phyloP scores from a whole-genome alignment of 192 early-diverging fungal species.

The Endogone sp. region DNA sequence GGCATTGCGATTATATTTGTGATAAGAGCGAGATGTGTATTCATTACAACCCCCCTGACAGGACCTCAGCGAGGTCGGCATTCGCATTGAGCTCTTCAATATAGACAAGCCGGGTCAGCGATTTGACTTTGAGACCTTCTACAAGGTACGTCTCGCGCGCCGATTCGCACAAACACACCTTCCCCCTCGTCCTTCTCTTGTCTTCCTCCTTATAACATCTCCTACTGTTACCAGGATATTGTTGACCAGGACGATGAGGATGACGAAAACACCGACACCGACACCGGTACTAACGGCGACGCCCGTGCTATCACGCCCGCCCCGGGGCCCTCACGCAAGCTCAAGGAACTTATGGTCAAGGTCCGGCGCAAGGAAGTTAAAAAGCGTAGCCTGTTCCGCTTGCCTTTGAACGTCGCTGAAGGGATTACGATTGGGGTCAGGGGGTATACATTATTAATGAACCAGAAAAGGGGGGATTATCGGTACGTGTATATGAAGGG shows the following conservation, averaged over 20 bases:
- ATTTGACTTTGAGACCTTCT: conserved; percentile 60
- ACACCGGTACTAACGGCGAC: neutral
- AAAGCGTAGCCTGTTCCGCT: conserved; percentile 52
- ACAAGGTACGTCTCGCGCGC: conserved; percentile 36
- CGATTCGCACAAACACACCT: neutral
- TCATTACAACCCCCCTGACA: conserved; percentile 19
- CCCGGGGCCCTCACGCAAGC: conserved; percentile 26
- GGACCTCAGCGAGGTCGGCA: conserved; percentile 56
- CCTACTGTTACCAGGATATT: conserved; percentile 26
- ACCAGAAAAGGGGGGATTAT: conserved; percentile 41
- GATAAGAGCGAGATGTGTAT: no score
- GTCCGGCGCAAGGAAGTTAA: conserved; percentile 61
- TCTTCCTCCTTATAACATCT: neutral
- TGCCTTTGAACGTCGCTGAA: conserved; percentile 58
- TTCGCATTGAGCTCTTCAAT: conserved; percentile 60
- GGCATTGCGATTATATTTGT: no score
- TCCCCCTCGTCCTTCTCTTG: conserved; percentile 6
- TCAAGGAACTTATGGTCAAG: conserved; percentile 43
- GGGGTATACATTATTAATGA: conserved; percentile 56
- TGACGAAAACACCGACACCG: conserved; percentile 27
- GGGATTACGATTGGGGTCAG: conserved; percentile 64
- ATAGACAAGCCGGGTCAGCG: conserved; percentile 38
- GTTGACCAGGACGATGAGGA: conserved; percentile 18
- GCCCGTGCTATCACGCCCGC: neutral
- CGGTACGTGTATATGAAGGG: conserved; percentile 46